These are phyloP conservation scores for Passiflora organensis DNA, from an alignment of 345 rosid species.

Conservation along the genomic window DNA sequence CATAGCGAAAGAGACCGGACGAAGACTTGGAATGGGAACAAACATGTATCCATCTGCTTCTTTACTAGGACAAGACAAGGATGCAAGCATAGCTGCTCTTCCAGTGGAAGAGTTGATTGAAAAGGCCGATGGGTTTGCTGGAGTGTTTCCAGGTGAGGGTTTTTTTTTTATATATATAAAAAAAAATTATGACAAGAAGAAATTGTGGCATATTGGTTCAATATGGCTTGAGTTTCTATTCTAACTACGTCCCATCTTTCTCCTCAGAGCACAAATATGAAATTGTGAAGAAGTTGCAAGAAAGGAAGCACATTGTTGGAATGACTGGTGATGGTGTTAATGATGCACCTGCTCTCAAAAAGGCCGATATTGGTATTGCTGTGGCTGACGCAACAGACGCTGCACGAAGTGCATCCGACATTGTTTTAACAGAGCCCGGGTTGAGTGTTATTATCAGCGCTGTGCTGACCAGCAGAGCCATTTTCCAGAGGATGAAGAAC, in stretches of 20 bases:
- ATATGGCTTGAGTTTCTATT: too few species aligned
- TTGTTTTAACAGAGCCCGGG: conserved; percentile 31
- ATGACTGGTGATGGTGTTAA: conserved; percentile 38
- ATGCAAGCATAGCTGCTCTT: conserved; percentile 18
- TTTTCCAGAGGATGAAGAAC: conserved; percentile 35
- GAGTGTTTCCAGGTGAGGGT: conserved; percentile 25
- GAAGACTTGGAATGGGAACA: conserved; percentile 32
- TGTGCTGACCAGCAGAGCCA: conserved; percentile 29
- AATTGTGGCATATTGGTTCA: too few species aligned
- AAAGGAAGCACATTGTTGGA: conserved; percentile 29
- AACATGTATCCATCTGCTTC: conserved; percentile 29
- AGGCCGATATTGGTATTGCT: conserved; percentile 32
- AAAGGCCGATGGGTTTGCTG: conserved; percentile 31
- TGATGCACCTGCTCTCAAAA: conserved; percentile 33
- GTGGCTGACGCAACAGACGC: conserved; percentile 34
- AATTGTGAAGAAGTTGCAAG: conserved; percentile 34
- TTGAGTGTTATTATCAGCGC: conserved; percentile 33
- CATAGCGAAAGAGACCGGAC: conserved; percentile 27
- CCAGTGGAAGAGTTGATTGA: conserved; percentile 30
- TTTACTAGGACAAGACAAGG: conserved; percentile 23
- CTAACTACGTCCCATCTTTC: neutral
- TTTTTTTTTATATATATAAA: too few species aligned
- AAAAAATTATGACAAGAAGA: neutral
- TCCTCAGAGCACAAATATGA: conserved; percentile 29
- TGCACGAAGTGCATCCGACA: conserved; percentile 30